Conservation (phyloP, 164 flowering plant genomes). For the Dillenia turbinata region DNA sequence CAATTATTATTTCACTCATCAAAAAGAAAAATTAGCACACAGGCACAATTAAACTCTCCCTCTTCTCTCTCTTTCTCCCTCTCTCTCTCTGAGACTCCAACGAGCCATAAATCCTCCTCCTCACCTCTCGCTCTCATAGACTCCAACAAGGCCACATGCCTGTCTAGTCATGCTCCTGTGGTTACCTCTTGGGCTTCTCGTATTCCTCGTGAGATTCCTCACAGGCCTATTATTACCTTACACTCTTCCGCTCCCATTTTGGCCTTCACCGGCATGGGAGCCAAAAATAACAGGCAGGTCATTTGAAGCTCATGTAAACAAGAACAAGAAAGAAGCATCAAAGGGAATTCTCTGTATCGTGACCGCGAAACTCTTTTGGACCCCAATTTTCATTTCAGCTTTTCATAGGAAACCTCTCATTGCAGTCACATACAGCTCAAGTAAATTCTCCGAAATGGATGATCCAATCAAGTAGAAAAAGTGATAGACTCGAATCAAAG, state of each 20-base stretch:
- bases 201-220: slow-evolving; percentile 23
- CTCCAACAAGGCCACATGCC: slow-evolving; percentile 39
- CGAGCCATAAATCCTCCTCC: too few species aligned
- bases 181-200: slow-evolving; percentile 46
- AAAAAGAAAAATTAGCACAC: too few species aligned
- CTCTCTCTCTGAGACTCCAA: too few species aligned
- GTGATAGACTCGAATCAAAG: slow-evolving; percentile 22
- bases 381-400: slow-evolving; percentile 26
- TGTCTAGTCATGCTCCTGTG: slow-evolving; percentile 44
- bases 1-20: too few species aligned
- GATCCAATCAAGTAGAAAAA: slow-evolving; percentile 29
- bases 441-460: slow-evolving; percentile 22
- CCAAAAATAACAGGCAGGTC: slow-evolving; percentile 7
- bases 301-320: background rate
- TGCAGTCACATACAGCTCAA: slow-evolving; percentile 28
- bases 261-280: slow-evolving; percentile 20
- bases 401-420: slow-evolving; percentile 15
- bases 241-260: slow-evolving; percentile 9
- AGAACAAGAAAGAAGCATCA: background rate
- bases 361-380: slow-evolving; percentile 56
- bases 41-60: too few species aligned
- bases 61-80: too few species aligned
- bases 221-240: slow-evolving; percentile 22
- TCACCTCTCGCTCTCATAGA: too few species aligned
- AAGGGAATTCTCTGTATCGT: slow-evolving; percentile 48